A percentile compares a stretch with the other conserved stretches of the same genome.
phyloP scores from a whole-genome alignment of 1,139 yeast genomes.

The Pichia sp. region DNA sequence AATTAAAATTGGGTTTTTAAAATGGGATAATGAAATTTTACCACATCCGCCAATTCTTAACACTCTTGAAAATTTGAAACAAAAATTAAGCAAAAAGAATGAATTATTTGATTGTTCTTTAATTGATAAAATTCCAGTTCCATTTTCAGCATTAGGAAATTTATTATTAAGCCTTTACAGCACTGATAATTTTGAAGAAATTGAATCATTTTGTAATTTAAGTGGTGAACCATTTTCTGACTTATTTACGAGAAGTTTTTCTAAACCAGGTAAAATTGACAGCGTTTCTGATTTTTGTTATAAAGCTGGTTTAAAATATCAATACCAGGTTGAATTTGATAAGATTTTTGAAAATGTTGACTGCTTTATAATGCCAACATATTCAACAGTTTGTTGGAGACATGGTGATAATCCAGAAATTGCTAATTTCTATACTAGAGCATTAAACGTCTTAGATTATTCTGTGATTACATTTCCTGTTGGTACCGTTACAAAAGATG shows the following conservation, averaged over 20 bases:
- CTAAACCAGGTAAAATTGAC: slow-evolving; percentile 14
- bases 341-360: slow-evolving; percentile 33
- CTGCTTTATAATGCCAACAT: slow-evolving; percentile 33
- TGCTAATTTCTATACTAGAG: slow-evolving; percentile 36
- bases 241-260: slow-evolving; percentile 13
- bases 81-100: no score
- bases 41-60: slow-evolving; percentile 48
- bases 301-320: slow-evolving; percentile 28
- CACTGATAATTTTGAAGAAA: slow-evolving; percentile 45
- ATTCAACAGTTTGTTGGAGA: slow-evolving; percentile 28
- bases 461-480: slow-evolving; percentile 48
- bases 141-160: slow-evolving; percentile 13
- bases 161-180: slow-evolving; percentile 37
- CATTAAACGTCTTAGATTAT: slow-evolving; percentile 47
- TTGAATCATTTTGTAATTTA: slow-evolving; percentile 25
- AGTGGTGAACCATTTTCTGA: slow-evolving; percentile 42
- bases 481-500: slow-evolving; percentile 40
- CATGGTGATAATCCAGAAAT: slow-evolving; percentile 25
- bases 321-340: slow-evolving; percentile 30
- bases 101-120: slow-evolving; percentile 35
- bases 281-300: slow-evolving; percentile 17
- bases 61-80: slow-evolving; percentile 35
- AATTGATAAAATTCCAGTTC: slow-evolving; percentile 33
- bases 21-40: slow-evolving; percentile 30
- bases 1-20: slow-evolving; percentile 30